These are phyloP conservation scores for Yamadazyma trypodendri DNA, from an alignment of 1,139 yeast species.

Conservation along the genomic window DNA sequence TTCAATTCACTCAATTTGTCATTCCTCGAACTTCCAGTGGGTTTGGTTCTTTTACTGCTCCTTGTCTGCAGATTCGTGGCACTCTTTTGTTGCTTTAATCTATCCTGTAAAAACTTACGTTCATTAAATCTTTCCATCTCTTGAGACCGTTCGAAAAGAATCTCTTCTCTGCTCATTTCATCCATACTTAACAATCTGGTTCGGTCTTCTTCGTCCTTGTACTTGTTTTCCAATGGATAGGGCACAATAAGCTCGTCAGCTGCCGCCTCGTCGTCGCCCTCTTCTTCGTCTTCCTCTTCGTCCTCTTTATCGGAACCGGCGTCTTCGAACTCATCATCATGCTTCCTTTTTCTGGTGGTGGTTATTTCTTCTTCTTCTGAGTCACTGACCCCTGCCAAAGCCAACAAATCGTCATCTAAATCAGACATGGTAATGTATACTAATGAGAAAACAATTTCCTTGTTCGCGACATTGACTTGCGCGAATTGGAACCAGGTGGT, in stretches of 20 bases:
- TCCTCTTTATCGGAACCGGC: constrained; percentile 25
- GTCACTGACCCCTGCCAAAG: constrained; percentile 74
- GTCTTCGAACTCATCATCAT: constrained; percentile 22
- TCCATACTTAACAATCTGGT: constrained; percentile 68
- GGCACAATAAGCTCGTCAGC: constrained; percentile 56
- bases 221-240: constrained; percentile 91
- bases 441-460: not conserved
- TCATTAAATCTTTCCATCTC: constrained; percentile 87
- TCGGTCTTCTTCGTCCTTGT: constrained; percentile 78
- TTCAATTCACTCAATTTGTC: constrained; percentile 79
- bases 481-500: not conserved
- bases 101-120: constrained; percentile 74
- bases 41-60: constrained; percentile 27
- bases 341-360: constrained; percentile 14
- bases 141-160: constrained; percentile 88
- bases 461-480: not conserved
- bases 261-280: constrained; percentile 21
- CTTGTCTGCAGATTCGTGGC: constrained; percentile 22
- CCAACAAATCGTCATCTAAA: constrained; percentile 86
- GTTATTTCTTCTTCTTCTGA: constrained; percentile 27
- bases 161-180: constrained; percentile 88
- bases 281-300: constrained; percentile 25
- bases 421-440: constrained; percentile 51
- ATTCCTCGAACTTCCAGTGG: constrained; percentile 30
- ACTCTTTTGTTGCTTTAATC: constrained; percentile 62